Conservation (phyloP, 306 rosid species). For the Cucurbita ficifolia region DNA sequence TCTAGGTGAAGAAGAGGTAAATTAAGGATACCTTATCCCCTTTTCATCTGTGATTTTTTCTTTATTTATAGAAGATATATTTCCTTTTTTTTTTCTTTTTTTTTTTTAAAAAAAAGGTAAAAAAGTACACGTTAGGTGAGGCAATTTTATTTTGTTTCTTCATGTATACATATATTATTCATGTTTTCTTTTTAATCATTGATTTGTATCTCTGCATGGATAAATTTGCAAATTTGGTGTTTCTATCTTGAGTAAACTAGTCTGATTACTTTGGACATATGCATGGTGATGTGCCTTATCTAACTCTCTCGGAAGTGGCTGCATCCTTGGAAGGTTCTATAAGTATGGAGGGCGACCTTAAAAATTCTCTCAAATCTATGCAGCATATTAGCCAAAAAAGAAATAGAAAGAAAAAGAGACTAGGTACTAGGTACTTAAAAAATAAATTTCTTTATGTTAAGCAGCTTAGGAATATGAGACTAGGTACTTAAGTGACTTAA, state of each 20-base stretch:
- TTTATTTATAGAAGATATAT: neutral
- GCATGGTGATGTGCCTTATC: neutral
- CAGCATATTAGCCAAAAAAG: neutral
- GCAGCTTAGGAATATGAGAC: neutral
- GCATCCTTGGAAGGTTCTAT: neutral
- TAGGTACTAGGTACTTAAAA: too few relatives aligned
- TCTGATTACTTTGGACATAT: neutral
- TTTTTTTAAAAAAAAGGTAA: too few relatives aligned
- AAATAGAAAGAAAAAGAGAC: neutral
- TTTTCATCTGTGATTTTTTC: neutral
- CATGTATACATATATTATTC: neutral
- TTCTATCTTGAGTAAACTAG: neutral
- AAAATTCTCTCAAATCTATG: neutral
- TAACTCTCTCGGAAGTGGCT: neutral
- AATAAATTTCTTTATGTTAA: neutral
- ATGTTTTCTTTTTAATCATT: neutral
- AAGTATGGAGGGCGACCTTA: neutral
- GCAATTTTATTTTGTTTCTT: neutral
- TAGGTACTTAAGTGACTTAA: neutral
- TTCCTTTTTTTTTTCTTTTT: too few relatives aligned
- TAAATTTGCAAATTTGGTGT: neutral
- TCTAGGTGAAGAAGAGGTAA: conserved; percentile 85
- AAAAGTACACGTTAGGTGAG: too few relatives aligned
- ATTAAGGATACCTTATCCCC: neutral
- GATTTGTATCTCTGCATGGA: neutral